Conservation (phyloP, 768 basidiomycete genomes). For the Filobasidium wieringae region DNA sequence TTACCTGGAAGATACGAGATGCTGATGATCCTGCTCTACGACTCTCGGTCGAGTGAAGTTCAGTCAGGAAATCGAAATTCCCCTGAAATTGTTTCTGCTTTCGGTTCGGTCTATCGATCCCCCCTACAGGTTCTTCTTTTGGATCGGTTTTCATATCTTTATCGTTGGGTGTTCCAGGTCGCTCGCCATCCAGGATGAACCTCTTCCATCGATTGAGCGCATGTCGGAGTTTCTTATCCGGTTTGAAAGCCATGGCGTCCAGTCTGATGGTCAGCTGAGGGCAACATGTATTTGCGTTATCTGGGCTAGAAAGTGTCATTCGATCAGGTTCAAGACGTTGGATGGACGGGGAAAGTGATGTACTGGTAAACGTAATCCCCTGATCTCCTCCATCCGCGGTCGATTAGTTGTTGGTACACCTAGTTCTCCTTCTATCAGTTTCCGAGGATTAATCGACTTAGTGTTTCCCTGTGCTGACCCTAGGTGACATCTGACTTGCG, state of each 20-base stretch:
- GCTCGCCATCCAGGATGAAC: conserved; percentile 21
- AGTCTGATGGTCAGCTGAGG: conserved; percentile 82
- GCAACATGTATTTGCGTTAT: conserved; percentile 70
- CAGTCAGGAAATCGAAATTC: conserved; percentile 43
- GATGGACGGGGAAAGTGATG: neutral
- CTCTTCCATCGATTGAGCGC: conserved; percentile 30
- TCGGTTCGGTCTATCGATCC: too few species aligned
- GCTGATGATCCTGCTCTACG: conserved; percentile 20
- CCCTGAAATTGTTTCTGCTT: conserved; percentile 20
- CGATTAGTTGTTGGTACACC: conserved; percentile 39
- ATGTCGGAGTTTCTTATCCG: conserved; percentile 28
- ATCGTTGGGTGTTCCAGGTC: conserved; percentile 48
- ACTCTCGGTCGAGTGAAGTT: conserved; percentile 52
- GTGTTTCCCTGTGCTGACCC: conserved; percentile 10
- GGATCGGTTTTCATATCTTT: conserved; percentile 9
- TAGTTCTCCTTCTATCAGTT: neutral
- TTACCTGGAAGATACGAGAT: conserved; percentile 54
- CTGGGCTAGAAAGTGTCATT: conserved; percentile 48
- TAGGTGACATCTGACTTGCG: conserved; percentile 24
- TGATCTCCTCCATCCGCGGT: conserved; percentile 40
- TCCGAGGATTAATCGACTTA: too few species aligned
- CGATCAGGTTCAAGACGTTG: neutral
- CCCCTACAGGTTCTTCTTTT: conserved; percentile 21
- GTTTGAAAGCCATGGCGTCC: conserved; percentile 18
- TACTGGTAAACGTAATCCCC: conserved; percentile 55